Conservation (phyloP, 1,139 yeast species). For the Nakaseomyces nivariensis region DNA sequence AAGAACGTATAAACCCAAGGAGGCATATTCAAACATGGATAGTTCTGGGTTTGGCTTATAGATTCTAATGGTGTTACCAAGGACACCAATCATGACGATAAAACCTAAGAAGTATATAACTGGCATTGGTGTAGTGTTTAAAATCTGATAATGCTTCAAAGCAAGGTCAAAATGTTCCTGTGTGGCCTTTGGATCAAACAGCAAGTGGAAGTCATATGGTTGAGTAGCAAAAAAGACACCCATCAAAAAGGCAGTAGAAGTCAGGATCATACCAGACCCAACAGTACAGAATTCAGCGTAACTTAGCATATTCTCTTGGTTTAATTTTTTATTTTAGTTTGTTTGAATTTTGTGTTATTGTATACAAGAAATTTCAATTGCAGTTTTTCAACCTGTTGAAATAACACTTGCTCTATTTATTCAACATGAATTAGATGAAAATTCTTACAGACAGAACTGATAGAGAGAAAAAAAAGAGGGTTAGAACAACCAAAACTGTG, state of each 20-base stretch:
- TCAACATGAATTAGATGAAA: too few species aligned
- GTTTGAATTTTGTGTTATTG: neutral
- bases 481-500: too few species aligned
- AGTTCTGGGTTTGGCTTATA: conserved; percentile 79
- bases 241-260: conserved; percentile 57
- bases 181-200: conserved; percentile 50
- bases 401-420: too few species aligned
- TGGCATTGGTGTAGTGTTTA: conserved; percentile 43
- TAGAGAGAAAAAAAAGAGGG: too few species aligned
- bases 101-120: conserved; percentile 45
- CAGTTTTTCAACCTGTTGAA: too few species aligned
- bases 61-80: conserved; percentile 68
- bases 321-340: neutral
- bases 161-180: conserved; percentile 50
- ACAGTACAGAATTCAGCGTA: conserved; percentile 22
- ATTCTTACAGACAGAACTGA: too few species aligned
- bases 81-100: conserved; percentile 44
- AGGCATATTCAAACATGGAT: conserved; percentile 81
- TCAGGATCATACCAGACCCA: conserved; percentile 24
- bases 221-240: conserved; percentile 73
- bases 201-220: conserved; percentile 73
- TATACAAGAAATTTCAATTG: too few species aligned
- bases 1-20: conserved; percentile 60
- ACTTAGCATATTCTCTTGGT: conserved; percentile 2
- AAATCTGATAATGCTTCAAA: conserved; percentile 58